Evolutionary conservation across 2,329 filamentous ascomycete species (phyloP), one percentile per base, ranked within the genome.

Genomic region (Alternaria rosae): DNA sequence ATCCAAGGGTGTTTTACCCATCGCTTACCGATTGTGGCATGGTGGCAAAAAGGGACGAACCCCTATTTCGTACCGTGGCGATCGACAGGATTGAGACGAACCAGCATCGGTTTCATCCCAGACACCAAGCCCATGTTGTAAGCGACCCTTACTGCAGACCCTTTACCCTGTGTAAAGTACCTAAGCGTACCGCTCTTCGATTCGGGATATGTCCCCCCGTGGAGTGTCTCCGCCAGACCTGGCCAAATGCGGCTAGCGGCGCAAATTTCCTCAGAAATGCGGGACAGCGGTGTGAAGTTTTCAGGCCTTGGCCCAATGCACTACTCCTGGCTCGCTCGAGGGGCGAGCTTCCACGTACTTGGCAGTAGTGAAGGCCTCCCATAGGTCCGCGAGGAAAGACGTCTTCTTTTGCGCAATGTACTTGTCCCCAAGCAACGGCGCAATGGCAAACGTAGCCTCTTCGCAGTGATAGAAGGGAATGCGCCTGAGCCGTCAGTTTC

Each of bases 401-500:
- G 35, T 67, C 26, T 50, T 67, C 50, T 65, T 66, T 50, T 73
- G 65, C 54, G 66, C 55, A 35, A 70, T 70, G 64, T 73, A 74
- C 26, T 62, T 62, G 35, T 72, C 64, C 21, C 71, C 72, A 3
- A 75, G 70, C 6, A 73, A 47, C 32, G 68, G 70, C 1, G 57
- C 62, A 47, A 75, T 65, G 8, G 72, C 71, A 60, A 59, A 64
- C 0, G 72, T 74, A 1, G 71, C 72, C 44, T 74, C 71, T 55
- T 73, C 67, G 9, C 66, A 66, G 51, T 75, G 67, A 59, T 75
- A 74, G 57, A 71, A 71, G 12, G 72, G 72, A 43, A 75, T 73
- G 6, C 70, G 69, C 4, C 72, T 74, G 25, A 9, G 3, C n/a
- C 5, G 23, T 74, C 42, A 71, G 64, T 17, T 38, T 12, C 13